phyloP scores from a whole-genome alignment of 2,329 filamentous ascomycete genomes.

The Penicillium digitatum region DNA sequence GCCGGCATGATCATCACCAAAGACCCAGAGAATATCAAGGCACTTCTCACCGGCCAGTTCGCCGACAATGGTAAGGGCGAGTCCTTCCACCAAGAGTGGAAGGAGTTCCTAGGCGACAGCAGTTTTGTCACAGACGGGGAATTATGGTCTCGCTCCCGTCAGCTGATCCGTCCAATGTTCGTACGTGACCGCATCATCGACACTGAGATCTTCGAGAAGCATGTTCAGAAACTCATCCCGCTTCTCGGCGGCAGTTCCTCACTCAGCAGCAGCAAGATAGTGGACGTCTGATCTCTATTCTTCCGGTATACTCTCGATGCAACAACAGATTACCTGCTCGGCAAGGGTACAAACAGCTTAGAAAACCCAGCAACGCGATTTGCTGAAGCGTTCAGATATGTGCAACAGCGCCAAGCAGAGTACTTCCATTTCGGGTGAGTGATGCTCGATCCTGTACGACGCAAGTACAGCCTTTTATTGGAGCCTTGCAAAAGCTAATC shows the following conservation, averaged over 20 bases:
- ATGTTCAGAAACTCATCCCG: slow-evolving; percentile 67
- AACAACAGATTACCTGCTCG: slow-evolving; percentile 80
- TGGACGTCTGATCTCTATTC: slow-evolving; percentile 74
- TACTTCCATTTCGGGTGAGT: slow-evolving; percentile 59
- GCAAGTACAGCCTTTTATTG: background rate
- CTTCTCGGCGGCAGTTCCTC: slow-evolving; percentile 55
- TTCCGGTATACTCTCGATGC: slow-evolving; percentile 81
- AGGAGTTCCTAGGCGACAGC: slow-evolving; percentile 76
- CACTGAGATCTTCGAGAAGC: slow-evolving; percentile 74
- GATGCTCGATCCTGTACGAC: background rate
- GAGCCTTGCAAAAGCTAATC: slow-evolving; percentile 5
- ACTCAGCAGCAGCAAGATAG: slow-evolving; percentile 37
- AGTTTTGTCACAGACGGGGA: slow-evolving; percentile 79
- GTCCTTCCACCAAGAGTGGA: slow-evolving; percentile 69
- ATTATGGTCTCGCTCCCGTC: slow-evolving; percentile 75
- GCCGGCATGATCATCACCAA: slow-evolving; percentile 64
- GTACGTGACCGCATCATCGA: slow-evolving; percentile 80
- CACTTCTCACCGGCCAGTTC: slow-evolving; percentile 83
- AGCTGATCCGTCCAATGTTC: slow-evolving; percentile 83
- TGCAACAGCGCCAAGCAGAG: slow-evolving; percentile 69
- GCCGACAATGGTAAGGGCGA: slow-evolving; percentile 77
- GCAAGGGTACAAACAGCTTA: slow-evolving; percentile 63
- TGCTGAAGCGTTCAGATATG: slow-evolving; percentile 75
- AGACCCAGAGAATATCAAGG: slow-evolving; percentile 88
- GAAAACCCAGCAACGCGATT: slow-evolving; percentile 64